phyloP scores from a whole-genome alignment of 441 rosid genomes.

The Adansonia gregorii region DNA sequence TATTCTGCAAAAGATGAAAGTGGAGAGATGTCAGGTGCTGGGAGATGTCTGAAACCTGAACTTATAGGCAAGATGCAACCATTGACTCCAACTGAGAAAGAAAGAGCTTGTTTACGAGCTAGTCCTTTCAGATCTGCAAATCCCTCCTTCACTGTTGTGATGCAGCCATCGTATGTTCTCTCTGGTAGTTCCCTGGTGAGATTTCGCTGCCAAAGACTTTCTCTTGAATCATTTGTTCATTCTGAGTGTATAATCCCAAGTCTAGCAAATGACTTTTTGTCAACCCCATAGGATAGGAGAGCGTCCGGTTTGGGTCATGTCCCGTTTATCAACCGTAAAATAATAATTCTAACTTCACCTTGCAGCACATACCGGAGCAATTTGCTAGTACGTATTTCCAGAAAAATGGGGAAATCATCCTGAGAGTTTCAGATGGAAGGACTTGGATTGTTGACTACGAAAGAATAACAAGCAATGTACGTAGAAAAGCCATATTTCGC shows the following conservation, averaged over 20 bases:
- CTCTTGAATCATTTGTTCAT: neutral
- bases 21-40: neutral
- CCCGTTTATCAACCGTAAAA: no score
- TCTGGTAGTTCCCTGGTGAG: neutral
- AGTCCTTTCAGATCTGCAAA: constrained; percentile 23
- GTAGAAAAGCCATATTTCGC: neutral
- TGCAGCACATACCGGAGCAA: constrained; percentile 3
- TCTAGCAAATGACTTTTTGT: no score
- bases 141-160: constrained; percentile 27
- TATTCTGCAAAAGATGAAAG: neutral
- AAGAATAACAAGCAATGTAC: fast-evolving
- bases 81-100: constrained; percentile 7
- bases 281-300: no score
- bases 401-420: neutral
- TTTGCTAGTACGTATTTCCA: constrained; percentile 22
- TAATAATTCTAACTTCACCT: no score
- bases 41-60: neutral
- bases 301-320: neutral
- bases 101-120: constrained; percentile 21
- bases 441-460: constrained; percentile 25
- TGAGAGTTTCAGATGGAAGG: constrained; percentile 31
- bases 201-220: neutral
- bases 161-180: constrained; percentile 25
- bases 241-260: neutral
- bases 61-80: neutral